Evolutionary conservation across 192 early-diverging fungal species (phyloP).

Genomic region (Funneliformis mosseae): DNA sequence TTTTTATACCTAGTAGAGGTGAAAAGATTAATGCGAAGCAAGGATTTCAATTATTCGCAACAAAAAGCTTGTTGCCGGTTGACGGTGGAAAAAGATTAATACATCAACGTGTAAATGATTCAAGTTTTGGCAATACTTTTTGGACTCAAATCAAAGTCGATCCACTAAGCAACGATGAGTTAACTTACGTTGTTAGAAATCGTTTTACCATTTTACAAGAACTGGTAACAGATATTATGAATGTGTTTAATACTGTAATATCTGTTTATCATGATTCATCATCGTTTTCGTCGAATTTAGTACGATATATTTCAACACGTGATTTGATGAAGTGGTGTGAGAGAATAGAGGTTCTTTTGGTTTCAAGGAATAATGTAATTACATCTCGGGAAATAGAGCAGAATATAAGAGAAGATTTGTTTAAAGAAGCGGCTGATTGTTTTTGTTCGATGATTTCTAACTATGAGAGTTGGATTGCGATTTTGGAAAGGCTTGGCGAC

Average conservation of each 20-base stretch:
- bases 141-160: conserved; percentile 82
- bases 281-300: conserved; percentile 47
- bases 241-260: conserved; percentile 53
- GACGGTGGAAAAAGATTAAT: conserved; percentile 43
- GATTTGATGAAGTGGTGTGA: conserved; percentile 93
- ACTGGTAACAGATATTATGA: conserved; percentile 58
- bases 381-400: conserved; percentile 45
- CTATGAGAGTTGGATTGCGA: conserved; percentile 59
- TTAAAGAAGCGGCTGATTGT: conserved; percentile 86
- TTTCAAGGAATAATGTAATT: conserved; percentile 37
- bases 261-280: conserved; percentile 48
- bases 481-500: conserved; percentile 67
- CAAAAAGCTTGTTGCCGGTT: conserved; percentile 58
- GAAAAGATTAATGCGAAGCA: conserved; percentile 82
- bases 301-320: conserved; percentile 71
- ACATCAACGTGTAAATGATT: conserved; percentile 40
- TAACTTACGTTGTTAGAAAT: conserved; percentile 62
- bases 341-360: conserved; percentile 60
- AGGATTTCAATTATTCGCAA: conserved; percentile 93
- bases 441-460: conserved; percentile 83
- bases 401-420: conserved; percentile 62
- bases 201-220: conserved; percentile 56
- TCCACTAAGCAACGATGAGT: conserved; percentile 61
- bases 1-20: conserved; percentile 90
- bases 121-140: conserved; percentile 61